phyloP scores from a whole-genome alignment of 768 basidiomycete species.

The Hygrocybe punicea region DNA sequence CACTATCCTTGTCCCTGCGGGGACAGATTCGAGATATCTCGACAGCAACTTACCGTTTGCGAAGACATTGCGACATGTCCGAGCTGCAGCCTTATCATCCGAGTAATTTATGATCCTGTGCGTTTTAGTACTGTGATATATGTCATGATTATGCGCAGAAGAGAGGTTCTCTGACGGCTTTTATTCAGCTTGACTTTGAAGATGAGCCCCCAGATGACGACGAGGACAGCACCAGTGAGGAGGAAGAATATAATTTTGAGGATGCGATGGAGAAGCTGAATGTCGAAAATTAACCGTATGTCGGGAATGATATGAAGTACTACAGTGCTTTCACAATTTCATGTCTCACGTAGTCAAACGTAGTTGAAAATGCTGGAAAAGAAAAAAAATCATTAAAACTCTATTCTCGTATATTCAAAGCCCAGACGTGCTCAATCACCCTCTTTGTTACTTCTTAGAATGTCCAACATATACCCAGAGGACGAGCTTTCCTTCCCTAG shows the following conservation, averaged over 20 bases:
- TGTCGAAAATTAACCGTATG: conserved; percentile 29
- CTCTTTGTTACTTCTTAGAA: too few species aligned
- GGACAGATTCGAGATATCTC: conserved; percentile 94
- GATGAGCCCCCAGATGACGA: conserved; percentile 56
- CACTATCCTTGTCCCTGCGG: conserved; percentile 99
- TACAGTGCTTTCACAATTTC: too few species aligned
- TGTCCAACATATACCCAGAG: too few species aligned
- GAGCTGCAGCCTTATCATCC: conserved; percentile 88
- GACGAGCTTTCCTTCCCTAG: too few species aligned
- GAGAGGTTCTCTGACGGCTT: conserved; percentile 7
- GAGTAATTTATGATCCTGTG: conserved; percentile 94
- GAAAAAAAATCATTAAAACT: too few species aligned
- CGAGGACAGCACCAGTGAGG: conserved; percentile 38
- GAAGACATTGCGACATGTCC: conserved; percentile 97
- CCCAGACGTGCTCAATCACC: too few species aligned
- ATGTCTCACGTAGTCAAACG: too few species aligned
- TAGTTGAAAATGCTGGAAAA: too few species aligned
- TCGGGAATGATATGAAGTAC: too few species aligned
- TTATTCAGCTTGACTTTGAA: conserved; percentile 72
- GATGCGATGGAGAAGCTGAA: conserved; percentile 66
- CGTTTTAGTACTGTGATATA: conserved; percentile 9
- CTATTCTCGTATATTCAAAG: too few species aligned
- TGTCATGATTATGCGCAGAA: too few species aligned
- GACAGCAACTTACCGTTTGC: conserved; percentile 76
- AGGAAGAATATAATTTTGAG: conserved; percentile 50